Conservation (phyloP, 2,329 filamentous ascomycete genomes). For the Fusarium veterinarium region DNA sequence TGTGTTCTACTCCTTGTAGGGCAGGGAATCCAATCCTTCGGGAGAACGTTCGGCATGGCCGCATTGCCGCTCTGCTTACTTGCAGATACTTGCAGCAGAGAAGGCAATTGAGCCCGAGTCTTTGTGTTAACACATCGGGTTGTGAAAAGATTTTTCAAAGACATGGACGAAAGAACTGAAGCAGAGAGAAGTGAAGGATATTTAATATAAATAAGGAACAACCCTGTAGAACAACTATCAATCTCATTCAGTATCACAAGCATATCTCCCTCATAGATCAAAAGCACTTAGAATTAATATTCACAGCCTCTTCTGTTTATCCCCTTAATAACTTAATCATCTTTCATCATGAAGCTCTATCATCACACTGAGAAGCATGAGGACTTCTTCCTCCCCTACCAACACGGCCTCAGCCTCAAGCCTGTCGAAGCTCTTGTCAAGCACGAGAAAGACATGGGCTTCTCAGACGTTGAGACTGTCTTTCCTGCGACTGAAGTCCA, state of each 20-base stretch:
- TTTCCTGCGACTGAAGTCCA: constrained; percentile 10
- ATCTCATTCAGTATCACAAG: neutral
- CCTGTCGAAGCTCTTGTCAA: neutral
- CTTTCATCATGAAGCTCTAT: constrained; percentile 2
- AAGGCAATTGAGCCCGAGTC: neutral
- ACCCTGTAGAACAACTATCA: neutral
- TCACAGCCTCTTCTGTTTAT: too few relatives aligned
- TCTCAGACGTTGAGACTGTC: neutral
- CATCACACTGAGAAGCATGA: constrained; percentile 13
- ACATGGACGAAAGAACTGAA: rapidly evolving
- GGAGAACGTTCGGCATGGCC: neutral
- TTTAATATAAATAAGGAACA: neutral
- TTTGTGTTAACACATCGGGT: neutral
- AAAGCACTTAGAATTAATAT: neutral
- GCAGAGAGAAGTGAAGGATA: rapidly evolving
- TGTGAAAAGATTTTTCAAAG: neutral
- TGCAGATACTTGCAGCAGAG: neutral
- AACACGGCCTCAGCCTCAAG: neutral
- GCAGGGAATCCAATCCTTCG: neutral
- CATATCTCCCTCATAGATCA: neutral
- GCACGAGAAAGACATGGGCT: neutral
- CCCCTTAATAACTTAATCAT: neutral
- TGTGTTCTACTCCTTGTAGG: neutral
- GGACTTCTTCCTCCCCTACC: constrained; percentile 15
- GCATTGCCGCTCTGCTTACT: neutral